Base-by-base conservation (phyloP, 108 stramenopile genomes). In the Parmales sp. region DNA sequence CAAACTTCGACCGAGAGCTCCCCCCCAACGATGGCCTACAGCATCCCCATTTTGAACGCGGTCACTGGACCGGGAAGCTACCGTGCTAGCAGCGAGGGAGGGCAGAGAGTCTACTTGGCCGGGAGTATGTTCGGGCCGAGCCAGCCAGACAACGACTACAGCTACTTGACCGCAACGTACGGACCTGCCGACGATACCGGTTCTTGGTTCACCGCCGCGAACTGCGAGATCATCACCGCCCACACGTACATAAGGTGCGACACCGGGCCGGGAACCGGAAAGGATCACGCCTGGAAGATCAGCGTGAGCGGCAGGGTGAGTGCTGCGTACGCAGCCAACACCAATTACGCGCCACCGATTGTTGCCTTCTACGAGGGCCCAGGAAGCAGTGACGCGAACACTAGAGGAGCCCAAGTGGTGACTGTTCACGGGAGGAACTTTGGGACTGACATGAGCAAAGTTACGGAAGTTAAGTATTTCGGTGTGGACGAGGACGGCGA, bases 251-350 rank as follows among this genome's bases (percentile, higher is more conserved):
- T 67, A 19, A 51, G 23, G 29, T 76, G 75, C 65, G 25, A n/a
- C 39, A 76, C 75, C 16, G 70, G 65, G 20, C 65, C 70, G 1
- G 75, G 75, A 20, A 76, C 70, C 29, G 75, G 75, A 28, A 44
- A 34, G 8, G 71, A 37, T 9, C 75, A 68, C 49, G 26, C 37
- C 45, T 71, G 66, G 67, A 51, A 20, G 18, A 37, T 66, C 6
- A n/a, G 31, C 3, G 26, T 8, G 11, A 51, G 63, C 1, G 51
- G 37, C 16, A 67, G 45, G 39, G 51, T 39, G 39, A 38, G 37
- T 2, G 19, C 23, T n/a, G 23, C 46, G 3, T 69, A 69, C 39
- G 31, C 29, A 8, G 34, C 16, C 22, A 29, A 29, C 2, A 37
- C 67, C n/a, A 43, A 20, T 13, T 68, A 68, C 37, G 67, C 49